These are phyloP conservation scores for Citrus sinensis DNA, from an alignment of 345 rosid species.

Conservation along the genomic window DVS_A1.0 CM039162.1:27005501-27006000, in stretches of 20 bases:
- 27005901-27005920: slow-evolving; percentile 72
- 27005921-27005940: slow-evolving; percentile 98
- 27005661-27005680: background rate
- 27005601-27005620: background rate
- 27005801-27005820: background rate
- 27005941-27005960: slow-evolving; percentile 64
- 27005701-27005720: background rate
- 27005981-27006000: slow-evolving; percentile 23
- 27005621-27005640: background rate
- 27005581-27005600: background rate
- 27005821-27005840: background rate
- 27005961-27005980: slow-evolving; percentile 37
- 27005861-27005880: slow-evolving; percentile 31
- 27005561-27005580: background rate
- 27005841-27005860: background rate
- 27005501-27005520: background rate
- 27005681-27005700: background rate
- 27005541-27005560: background rate
- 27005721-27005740: background rate
- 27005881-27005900: slow-evolving; percentile 78
- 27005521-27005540: background rate
- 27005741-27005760: background rate
- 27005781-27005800: background rate
- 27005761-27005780: background rate
- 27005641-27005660: background rate